phyloP scores from a whole-genome alignment of 805 yeast species.

The Debaryomyces castellii region DNA sequence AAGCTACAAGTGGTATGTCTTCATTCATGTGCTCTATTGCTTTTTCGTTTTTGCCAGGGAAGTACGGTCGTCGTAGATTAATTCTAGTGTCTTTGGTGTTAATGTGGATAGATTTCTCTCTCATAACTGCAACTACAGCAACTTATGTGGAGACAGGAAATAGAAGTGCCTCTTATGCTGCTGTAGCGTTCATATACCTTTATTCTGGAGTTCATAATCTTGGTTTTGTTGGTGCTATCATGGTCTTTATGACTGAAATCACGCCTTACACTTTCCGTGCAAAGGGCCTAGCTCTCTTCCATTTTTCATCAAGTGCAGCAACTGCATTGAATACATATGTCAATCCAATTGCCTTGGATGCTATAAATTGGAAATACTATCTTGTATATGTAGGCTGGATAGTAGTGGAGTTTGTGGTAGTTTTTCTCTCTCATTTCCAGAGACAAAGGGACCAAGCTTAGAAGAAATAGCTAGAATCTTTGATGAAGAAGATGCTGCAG shows the following conservation, averaged over 20 bases:
- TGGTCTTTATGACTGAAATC: slow-evolving; percentile 45
- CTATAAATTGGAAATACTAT: slow-evolving; percentile 44
- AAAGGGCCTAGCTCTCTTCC: slow-evolving; percentile 37
- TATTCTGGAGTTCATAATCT: slow-evolving; percentile 21
- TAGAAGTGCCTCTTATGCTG: slow-evolving; percentile 15
- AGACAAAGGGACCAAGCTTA: slow-evolving; percentile 43
- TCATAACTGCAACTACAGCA: slow-evolving; percentile 21
- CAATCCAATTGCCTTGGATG: slow-evolving; percentile 40
- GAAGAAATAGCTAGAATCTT: slow-evolving; percentile 43
- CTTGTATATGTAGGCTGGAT: slow-evolving; percentile 36
- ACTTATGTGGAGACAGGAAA: slow-evolving; percentile 22
- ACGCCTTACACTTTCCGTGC: slow-evolving; percentile 40
- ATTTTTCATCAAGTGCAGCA: slow-evolving; percentile 17
- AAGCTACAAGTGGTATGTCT: neutral
- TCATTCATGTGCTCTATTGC: neutral
- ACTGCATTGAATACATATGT: slow-evolving; percentile 28
- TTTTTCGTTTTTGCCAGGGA: neutral
- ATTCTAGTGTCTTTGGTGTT: neutral
- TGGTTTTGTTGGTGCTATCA: slow-evolving; percentile 46
- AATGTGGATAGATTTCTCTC: slow-evolving; percentile 13
- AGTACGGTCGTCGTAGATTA: neutral
- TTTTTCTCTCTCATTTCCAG: slow-evolving; percentile 39
- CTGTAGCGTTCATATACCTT: slow-evolving; percentile 24
- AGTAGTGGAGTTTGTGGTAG: slow-evolving; percentile 26
- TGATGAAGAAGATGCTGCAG: slow-evolving; percentile 23